phyloP scores from a whole-genome alignment of 257 asterid species.

The Anisodus tanguticus region DNA sequence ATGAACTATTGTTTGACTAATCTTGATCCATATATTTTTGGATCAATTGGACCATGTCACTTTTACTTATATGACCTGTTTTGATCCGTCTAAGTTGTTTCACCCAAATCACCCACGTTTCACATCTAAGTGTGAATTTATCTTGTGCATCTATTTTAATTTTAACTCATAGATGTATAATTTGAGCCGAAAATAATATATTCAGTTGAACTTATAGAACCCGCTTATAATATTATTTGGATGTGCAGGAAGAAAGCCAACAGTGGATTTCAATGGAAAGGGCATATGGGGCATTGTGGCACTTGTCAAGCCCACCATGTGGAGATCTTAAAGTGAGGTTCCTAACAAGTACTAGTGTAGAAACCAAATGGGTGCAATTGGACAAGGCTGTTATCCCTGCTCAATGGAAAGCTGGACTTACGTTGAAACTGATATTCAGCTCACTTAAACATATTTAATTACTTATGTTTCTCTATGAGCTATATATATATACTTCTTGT shows the following conservation, averaged over 20 bases:
- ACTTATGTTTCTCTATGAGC: too few species aligned
- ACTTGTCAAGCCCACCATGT: constrained; percentile 28
- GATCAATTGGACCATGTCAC: too few species aligned
- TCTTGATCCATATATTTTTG: too few species aligned
- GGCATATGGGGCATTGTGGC: constrained; percentile 32
- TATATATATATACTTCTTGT: too few species aligned
- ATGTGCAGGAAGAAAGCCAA: background rate
- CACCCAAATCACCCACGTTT: too few species aligned
- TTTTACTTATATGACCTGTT: too few species aligned
- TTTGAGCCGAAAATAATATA: background rate
- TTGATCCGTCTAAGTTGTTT: too few species aligned
- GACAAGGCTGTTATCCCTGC: constrained; percentile 27
- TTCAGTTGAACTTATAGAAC: background rate
- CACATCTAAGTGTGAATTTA: too few species aligned
- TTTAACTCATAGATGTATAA: too few species aligned
- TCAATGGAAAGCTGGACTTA: constrained; percentile 26
- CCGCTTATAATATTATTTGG: background rate
- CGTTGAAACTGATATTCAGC: constrained; percentile 22
- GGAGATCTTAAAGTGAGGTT: constrained; percentile 26
- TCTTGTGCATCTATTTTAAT: too few species aligned
- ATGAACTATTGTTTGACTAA: too few species aligned
- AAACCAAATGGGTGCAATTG: constrained; percentile 21
- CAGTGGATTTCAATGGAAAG: constrained; percentile 8
- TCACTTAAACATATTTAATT: background rate
- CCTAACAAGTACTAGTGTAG: background rate